These are phyloP conservation scores for Blastobotrys chiropterorum DNA, from an alignment of 805 yeast genomes.

Conservation along the genomic window DNA sequence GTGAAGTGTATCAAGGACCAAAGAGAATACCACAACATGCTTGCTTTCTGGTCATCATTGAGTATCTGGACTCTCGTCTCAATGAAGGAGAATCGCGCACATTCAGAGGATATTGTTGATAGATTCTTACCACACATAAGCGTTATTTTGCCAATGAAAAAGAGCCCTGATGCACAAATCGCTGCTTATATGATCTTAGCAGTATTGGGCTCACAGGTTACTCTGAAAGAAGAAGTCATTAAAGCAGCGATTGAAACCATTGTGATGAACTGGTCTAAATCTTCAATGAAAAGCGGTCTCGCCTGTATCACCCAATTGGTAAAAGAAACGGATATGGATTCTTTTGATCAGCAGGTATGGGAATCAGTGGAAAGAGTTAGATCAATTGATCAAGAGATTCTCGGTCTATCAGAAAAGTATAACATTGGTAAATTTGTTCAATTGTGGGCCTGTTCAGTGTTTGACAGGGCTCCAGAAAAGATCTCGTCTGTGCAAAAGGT, in stretches of 20 bases:
- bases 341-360: conserved; percentile 19
- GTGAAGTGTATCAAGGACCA: conserved; percentile 45
- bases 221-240: conserved; percentile 48
- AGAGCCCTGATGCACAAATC: conserved; percentile 55
- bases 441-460: conserved; percentile 38
- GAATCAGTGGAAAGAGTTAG: conserved; percentile 20
- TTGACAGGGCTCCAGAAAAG: conserved; percentile 37
- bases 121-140: conserved; percentile 30
- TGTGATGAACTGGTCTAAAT: conserved; percentile 38
- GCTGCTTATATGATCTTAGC: conserved; percentile 79
- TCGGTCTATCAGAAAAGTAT: conserved; percentile 23
- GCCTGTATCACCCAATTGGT: conserved; percentile 31
- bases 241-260: conserved; percentile 59
- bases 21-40: conserved; percentile 58
- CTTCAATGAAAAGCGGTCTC: conserved; percentile 26
- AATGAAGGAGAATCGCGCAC: conserved; percentile 36
- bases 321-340: conserved; percentile 14
- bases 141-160: conserved; percentile 22
- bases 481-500: conserved; percentile 15
- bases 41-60: conserved; percentile 73
- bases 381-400: conserved; percentile 19
- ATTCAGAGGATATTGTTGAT: conserved; percentile 32
- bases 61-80: conserved; percentile 66
- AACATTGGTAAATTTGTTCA: conserved; percentile 40
- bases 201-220: conserved; percentile 68